These are phyloP conservation scores for Penicillium thymicola DNA, from an alignment of 2,329 filamentous ascomycete species.

Conservation along the genomic window DNA sequence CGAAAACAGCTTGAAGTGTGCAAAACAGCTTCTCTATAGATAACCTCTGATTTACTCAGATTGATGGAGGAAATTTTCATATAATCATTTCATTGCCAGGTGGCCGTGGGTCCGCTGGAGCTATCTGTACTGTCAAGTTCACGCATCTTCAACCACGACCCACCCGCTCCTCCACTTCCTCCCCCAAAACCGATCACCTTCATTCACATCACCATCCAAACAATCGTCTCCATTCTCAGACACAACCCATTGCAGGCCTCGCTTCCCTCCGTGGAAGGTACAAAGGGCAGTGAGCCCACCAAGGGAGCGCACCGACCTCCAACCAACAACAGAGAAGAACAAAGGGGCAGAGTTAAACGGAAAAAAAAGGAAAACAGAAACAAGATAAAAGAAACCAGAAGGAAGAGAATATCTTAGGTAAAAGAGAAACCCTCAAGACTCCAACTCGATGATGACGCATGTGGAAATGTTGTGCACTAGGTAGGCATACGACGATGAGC, in stretches of 20 bases:
- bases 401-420: constrained; percentile 6
- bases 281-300: background rate
- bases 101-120: background rate
- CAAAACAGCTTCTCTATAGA: too few species aligned
- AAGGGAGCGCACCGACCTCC: background rate
- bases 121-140: constrained; percentile 1
- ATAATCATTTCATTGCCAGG: background rate
- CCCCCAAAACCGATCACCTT: background rate
- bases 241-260: constrained; percentile 1
- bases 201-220: background rate
- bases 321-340: constrained; percentile 14
- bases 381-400: constrained; percentile 8
- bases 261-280: background rate
- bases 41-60: background rate
- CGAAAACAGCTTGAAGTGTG: too few species aligned
- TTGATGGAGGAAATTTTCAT: background rate
- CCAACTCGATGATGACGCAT: background rate
- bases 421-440: background rate
- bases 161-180: background rate
- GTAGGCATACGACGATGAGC: background rate
- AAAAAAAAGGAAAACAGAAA: constrained; percentile 1
- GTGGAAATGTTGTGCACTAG: background rate
- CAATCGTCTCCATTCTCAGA: background rate
- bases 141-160: background rate
- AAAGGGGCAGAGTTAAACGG: background rate